Evolutionary conservation across 768 basidiomycete species (phyloP), one percentile per base, ranked within the genome.

Genomic region (Russula ochroleuca): DNA sequence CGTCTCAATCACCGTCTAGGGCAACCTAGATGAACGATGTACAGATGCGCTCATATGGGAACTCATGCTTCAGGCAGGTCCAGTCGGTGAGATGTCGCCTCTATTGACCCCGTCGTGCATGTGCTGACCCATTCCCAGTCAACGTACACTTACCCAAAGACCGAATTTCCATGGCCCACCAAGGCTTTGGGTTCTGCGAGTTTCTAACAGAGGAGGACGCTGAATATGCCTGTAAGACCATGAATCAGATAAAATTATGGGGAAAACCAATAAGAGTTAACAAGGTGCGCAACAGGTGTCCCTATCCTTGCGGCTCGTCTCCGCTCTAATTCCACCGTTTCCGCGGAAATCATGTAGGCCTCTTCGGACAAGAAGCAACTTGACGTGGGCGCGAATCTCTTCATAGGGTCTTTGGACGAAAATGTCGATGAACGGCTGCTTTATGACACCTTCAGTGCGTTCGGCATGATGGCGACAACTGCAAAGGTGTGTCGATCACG

Each of bases 211-310:
- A 98, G 79, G 95, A 97, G 75, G 97, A 98, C 78, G 94, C 97
- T 66, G 97, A 99, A 77, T 99, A 99, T 76, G 96, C 94, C 62
- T 98, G 96, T 83, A 97, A 98, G 82, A 98, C 98, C 70, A 98
- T 98, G 96, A 99, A 99, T 74, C 96, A 98, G 81, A 98, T 99
- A 74, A 99, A 99, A 76, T 76, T 99, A 58, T 99, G 91, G 85
- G 97, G 97, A 28, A 98, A 98, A 73, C 97, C 97, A 37, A 97
- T 99, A 63, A 83, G 97, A 68, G 96, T 99, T 67, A 98, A 98
- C 82, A 99, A 98, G 88, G 94, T 91, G 67, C 72, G 86, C 78
- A 11, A 8, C 60, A 49, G 47, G 31, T 59, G 28, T 31, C 45
- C 25, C 47, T 45, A 57, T 45, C n/a, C 21, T n/a, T 47, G n/a